These are phyloP conservation scores for Iris pallida DNA, from an alignment of 116 monocot species.

Conservation along the genomic window DNA sequence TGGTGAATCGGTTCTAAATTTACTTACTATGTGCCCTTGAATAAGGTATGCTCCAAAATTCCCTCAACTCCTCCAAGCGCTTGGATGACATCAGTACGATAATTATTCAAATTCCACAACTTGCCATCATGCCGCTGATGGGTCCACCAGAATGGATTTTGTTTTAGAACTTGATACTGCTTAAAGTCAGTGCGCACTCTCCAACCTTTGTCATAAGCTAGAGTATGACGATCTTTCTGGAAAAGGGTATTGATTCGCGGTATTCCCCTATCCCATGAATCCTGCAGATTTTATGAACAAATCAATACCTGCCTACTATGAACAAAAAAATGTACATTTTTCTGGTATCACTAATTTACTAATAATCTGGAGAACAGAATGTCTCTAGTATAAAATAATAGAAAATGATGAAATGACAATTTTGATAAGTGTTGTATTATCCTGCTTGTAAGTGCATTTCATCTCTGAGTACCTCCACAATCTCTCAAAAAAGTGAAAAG, in stretches of 20 bases:
- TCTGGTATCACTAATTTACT: too few relatives aligned
- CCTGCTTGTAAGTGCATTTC: too few relatives aligned
- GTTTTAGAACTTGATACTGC: slow-evolving; percentile 97
- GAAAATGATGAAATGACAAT: too few relatives aligned
- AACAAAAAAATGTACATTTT: too few relatives aligned
- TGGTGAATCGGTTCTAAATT: neutral
- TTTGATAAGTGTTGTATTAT: too few relatives aligned
- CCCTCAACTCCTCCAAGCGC: slow-evolving; percentile 99
- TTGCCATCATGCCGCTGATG: slow-evolving; percentile 99
- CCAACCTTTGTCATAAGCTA: slow-evolving; percentile 99
- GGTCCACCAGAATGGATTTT: slow-evolving; percentile 99
- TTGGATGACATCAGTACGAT: slow-evolving; percentile 99
- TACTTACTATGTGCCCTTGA: slow-evolving; percentile 98
- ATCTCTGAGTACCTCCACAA: too few relatives aligned
- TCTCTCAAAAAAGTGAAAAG: too few relatives aligned
- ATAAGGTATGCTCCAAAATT: slow-evolving; percentile 93
- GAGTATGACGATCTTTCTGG: slow-evolving; percentile 96
- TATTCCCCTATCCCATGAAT: slow-evolving; percentile 98
- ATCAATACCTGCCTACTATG: neutral
- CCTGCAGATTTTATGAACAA: slow-evolving; percentile 32
- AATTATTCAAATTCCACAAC: slow-evolving; percentile 97
- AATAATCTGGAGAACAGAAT: too few relatives aligned
- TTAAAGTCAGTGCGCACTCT: slow-evolving; percentile 98
- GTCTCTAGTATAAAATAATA: too few relatives aligned
- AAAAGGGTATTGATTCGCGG: slow-evolving; percentile 97